Conservation (phyloP, 2,329 filamentous ascomycete genomes). For the Cytospora leucostoma region DNA sequence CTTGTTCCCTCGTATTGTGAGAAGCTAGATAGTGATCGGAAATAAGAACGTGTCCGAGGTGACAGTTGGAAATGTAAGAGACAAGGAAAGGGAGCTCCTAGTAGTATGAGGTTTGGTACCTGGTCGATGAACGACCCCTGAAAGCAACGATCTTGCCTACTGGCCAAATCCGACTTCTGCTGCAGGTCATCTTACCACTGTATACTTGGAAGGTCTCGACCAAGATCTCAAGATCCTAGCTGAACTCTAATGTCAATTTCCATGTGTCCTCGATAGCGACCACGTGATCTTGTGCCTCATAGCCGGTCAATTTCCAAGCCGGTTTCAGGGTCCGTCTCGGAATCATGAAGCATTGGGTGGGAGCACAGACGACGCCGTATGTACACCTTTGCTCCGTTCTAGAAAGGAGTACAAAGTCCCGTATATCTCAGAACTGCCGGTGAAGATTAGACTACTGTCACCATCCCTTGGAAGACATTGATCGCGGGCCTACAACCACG, state of each 20-base stretch:
- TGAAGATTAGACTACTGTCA: not conserved
- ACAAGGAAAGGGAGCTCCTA: not conserved
- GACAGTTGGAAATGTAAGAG: not conserved
- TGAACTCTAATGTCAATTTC: slow-evolving; percentile 1
- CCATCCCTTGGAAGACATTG: slow-evolving; percentile 21
- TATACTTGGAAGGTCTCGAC: slow-evolving; percentile 6
- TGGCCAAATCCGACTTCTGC: slow-evolving; percentile 3
- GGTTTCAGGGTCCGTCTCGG: slow-evolving; percentile 27
- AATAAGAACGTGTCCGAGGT: not conserved
- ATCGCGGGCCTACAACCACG: slow-evolving; percentile 24
- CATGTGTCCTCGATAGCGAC: slow-evolving; percentile 1
- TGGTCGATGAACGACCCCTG: not conserved
- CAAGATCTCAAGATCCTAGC: slow-evolving; percentile 15
- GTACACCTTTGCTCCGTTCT: slow-evolving; percentile 7
- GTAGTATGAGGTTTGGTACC: not conserved
- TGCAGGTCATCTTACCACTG: slow-evolving; percentile 16
- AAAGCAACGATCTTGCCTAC: not conserved
- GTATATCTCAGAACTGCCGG: slow-evolving; percentile 5
- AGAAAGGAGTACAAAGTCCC: slow-evolving; percentile 16
- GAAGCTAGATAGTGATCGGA: not conserved
- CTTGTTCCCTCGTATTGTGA: not conserved
- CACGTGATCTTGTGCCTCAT: slow-evolving; percentile 13
- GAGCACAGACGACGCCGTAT: slow-evolving; percentile 20
- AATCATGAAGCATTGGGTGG: not conserved
- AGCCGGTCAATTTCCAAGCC: slow-evolving; percentile 4